These are phyloP conservation scores for Aspergillus olivimuriae DNA, from an alignment of 495 filamentous ascomycete species.

Conservation along the genomic window DNA sequence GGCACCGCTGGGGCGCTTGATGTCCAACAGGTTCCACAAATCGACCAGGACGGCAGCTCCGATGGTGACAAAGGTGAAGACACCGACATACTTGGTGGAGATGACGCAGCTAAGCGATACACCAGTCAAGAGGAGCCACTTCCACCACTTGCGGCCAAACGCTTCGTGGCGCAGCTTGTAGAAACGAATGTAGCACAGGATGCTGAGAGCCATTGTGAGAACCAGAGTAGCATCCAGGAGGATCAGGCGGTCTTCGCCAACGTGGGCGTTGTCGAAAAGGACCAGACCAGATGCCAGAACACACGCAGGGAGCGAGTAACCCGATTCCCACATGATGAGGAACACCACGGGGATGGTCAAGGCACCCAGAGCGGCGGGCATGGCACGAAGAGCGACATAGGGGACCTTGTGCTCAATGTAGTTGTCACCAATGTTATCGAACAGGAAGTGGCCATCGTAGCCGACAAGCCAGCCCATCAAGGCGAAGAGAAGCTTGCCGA, in stretches of 20 bases:
- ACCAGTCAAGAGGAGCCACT: constrained; percentile 94
- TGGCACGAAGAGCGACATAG: constrained; percentile 88
- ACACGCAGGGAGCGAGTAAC: constrained; percentile 90
- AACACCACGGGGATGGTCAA: constrained; percentile 92
- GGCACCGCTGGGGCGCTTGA: constrained; percentile 72
- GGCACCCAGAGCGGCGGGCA: constrained; percentile 88
- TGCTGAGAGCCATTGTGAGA: constrained; percentile 87
- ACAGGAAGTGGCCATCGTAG: constrained; percentile 94
- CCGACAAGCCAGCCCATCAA: constrained; percentile 93
- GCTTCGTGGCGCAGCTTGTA: constrained; percentile 90
- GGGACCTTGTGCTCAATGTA: constrained; percentile 97
- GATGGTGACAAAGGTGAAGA: constrained; percentile 96
- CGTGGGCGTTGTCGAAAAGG: constrained; percentile 96
- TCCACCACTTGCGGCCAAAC: constrained; percentile 97
- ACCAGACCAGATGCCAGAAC: constrained; percentile 79
- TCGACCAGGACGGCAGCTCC: constrained; percentile 90
- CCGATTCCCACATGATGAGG: constrained; percentile 99
- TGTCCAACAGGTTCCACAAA: constrained; percentile 88
- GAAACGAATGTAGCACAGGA: constrained; percentile 93
- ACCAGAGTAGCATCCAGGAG: constrained; percentile 92
- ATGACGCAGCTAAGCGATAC: constrained; percentile 95
- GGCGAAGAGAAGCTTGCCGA: constrained; percentile 67
- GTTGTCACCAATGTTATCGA: constrained; percentile 98
- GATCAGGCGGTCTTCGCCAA: constrained; percentile 93
- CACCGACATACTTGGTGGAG: constrained; percentile 95